These are phyloP conservation scores for Rhodotorula diobovata DNA, from an alignment of 768 basidiomycete genomes.

Conservation along the genomic window DNA sequence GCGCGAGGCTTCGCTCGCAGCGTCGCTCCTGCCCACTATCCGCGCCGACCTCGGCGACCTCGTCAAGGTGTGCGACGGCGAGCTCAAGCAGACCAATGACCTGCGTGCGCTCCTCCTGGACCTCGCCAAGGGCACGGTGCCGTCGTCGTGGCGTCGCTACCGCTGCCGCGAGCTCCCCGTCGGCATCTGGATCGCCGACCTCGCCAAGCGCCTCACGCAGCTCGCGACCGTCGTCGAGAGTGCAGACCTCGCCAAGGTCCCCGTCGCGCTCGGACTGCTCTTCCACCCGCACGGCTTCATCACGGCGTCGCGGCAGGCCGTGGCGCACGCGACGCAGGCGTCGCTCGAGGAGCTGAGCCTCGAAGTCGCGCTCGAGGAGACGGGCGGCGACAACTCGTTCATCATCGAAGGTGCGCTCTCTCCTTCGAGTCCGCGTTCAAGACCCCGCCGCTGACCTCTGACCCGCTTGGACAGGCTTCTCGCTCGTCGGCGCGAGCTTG, in stretches of 20 bases:
- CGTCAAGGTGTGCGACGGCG: constrained; percentile 75
- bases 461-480: constrained; percentile 58
- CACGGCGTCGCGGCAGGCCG: constrained; percentile 91
- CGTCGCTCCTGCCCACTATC: constrained; percentile 71
- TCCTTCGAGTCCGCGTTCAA: too few species aligned
- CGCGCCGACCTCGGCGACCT: constrained; percentile 75
- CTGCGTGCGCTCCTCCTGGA: constrained; percentile 83
- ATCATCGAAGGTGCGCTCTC: constrained; percentile 77
- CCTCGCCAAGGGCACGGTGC: constrained; percentile 72
- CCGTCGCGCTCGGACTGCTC: constrained; percentile 83
- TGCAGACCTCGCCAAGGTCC: constrained; percentile 56
- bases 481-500: constrained; percentile 83
- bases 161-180: constrained; percentile 60
- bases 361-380: constrained; percentile 72
- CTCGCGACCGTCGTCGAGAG: constrained; percentile 69
- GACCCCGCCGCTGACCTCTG: too few species aligned
- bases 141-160: constrained; percentile 34
- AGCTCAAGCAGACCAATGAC: constrained; percentile 92
- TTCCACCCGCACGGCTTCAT: constrained; percentile 97
- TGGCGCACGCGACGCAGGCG: constrained; percentile 86
- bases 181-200: constrained; percentile 77
- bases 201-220: constrained; percentile 74
- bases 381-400: constrained; percentile 71
- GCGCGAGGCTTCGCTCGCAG: constrained; percentile 77
- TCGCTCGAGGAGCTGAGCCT: constrained; percentile 83